Conservation (phyloP, 306 rosid genomes). For the Luffa aegyptiaca region DNA sequence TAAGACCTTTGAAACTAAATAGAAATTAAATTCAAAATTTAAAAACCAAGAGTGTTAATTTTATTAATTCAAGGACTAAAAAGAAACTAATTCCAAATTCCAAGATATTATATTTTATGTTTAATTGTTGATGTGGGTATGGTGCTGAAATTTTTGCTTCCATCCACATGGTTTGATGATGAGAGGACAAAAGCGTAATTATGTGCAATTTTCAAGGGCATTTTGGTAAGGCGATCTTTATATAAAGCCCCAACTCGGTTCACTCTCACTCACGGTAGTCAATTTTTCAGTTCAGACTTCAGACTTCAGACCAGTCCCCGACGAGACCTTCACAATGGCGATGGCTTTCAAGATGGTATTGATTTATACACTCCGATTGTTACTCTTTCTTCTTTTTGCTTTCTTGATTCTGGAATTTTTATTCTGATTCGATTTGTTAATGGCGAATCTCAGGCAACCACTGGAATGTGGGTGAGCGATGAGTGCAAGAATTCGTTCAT, state of each 20-base stretch:
- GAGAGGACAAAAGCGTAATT: neutral
- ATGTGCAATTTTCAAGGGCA: neutral
- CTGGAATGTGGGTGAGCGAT: slow-evolving; percentile 98
- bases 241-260: neutral
- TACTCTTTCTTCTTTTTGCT: neutral
- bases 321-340: slow-evolving; percentile 46
- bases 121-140: no score
- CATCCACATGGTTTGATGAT: neutral
- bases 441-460: slow-evolving; percentile 58
- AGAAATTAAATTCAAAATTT: no score
- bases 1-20: no score
- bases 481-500: slow-evolving; percentile 95
- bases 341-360: slow-evolving; percentile 99
- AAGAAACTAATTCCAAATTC: no score
- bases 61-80: no score
- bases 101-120: no score
- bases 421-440: neutral
- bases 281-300: neutral
- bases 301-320: neutral
- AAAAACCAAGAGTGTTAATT: no score
- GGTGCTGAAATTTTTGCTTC: neutral
- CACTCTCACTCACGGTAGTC: slow-evolving; percentile 5
- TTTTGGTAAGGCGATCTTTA: neutral
- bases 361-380: neutral
- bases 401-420: neutral